Evolutionary conservation across 1,284 basidiomycete species (phyloP).

Genomic region (Puccinia polysora): DNA sequence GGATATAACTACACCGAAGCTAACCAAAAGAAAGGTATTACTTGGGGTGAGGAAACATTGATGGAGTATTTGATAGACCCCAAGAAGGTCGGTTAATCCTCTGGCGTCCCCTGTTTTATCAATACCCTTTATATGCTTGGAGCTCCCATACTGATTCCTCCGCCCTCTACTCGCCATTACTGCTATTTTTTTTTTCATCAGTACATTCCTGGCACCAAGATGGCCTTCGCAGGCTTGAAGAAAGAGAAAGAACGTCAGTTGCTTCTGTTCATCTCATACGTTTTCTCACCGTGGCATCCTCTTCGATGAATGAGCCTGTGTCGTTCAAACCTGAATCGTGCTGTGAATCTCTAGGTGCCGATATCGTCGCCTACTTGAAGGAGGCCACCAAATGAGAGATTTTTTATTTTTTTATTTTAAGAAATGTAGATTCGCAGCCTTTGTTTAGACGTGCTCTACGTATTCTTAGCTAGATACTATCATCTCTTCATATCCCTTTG

Average conservation of each 20-base stretch:
- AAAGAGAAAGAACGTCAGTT: slow-evolving; percentile 94
- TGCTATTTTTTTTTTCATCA: slow-evolving; percentile 51
- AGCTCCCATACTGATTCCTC: not conserved
- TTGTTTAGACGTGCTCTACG: too few relatives aligned
- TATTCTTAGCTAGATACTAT: too few relatives aligned
- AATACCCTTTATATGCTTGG: not conserved
- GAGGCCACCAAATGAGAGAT: slow-evolving; percentile 58
- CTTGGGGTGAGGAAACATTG: slow-evolving; percentile 58
- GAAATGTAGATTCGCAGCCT: too few relatives aligned
- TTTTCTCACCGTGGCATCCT: slow-evolving; percentile 55
- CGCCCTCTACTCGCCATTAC: not conserved
- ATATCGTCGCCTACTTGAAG: slow-evolving; percentile 61
- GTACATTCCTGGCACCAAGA: slow-evolving; percentile 95
- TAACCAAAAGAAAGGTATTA: slow-evolving; percentile 90
- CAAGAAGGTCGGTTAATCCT: slow-evolving; percentile 22
- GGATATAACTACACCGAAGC: slow-evolving; percentile 91
- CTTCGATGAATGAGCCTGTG: not conserved
- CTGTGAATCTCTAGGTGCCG: slow-evolving; percentile 3
- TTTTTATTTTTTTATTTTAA: too few relatives aligned
- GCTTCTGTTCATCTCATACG: too few relatives aligned
- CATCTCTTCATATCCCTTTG: too few relatives aligned
- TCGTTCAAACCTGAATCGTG: not conserved
- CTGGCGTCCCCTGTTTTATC: not conserved
- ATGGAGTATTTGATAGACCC: slow-evolving; percentile 30
- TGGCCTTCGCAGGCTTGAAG: slow-evolving; percentile 96